These are phyloP conservation scores for Omphalotus olearius DNA, from an alignment of 1,284 basidiomycete species.

Conservation along the genomic window DNA sequence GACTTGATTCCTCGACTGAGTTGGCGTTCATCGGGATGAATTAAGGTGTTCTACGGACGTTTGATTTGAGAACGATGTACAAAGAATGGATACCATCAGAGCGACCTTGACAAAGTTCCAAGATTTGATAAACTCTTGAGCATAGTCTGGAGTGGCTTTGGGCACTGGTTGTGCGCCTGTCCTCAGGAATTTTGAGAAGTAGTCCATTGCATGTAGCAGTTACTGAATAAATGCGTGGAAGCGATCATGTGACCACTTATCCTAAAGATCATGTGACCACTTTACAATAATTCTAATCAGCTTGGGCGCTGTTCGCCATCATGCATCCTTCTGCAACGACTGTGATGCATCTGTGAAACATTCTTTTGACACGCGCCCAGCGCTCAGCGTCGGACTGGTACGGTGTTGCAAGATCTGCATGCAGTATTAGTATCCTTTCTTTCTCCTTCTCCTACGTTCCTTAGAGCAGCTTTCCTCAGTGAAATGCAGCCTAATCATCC, in stretches of 20 bases:
- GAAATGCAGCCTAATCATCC: constrained; percentile 6
- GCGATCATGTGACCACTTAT: too few relatives aligned
- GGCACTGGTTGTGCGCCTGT: constrained; percentile 44
- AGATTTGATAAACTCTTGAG: constrained; percentile 67
- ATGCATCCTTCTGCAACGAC: too few relatives aligned
- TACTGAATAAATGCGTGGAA: too few relatives aligned
- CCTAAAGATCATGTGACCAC: too few relatives aligned
- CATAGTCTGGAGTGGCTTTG: constrained; percentile 57
- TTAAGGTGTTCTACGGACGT: constrained; percentile 59
- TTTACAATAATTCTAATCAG: too few relatives aligned
- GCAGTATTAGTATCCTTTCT: background rate
- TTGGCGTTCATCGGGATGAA: constrained; percentile 79
- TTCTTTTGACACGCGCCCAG: too few relatives aligned
- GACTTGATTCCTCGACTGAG: constrained; percentile 75
- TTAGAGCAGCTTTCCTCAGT: background rate
- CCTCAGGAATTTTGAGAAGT: constrained; percentile 78
- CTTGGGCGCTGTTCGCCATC: too few relatives aligned
- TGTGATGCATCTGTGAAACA: too few relatives aligned
- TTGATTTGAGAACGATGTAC: constrained; percentile 3
- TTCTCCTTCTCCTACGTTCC: background rate
- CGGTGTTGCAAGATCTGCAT: too few relatives aligned
- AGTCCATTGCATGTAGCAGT: constrained; percentile 52
- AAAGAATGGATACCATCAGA: background rate
- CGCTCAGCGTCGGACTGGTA: too few relatives aligned
- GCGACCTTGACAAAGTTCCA: constrained; percentile 70